Base-by-base conservation (phyloP, 2,329 filamentous ascomycete species). In the Penicillium sp. region DNA sequence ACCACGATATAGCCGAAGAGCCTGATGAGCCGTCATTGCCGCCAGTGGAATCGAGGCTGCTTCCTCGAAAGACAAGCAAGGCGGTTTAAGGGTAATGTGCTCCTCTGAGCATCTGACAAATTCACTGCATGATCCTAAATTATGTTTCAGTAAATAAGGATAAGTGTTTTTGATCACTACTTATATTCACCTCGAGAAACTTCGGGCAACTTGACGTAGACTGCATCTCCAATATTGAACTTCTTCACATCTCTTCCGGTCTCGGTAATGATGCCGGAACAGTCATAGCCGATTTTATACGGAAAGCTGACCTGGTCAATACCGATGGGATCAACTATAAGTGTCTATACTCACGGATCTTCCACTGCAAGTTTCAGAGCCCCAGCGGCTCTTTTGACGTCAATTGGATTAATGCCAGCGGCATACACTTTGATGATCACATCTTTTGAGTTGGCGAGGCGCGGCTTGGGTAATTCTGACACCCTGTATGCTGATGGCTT, bases 341-440 rank as follows among this genome's bases (percentile, higher is more conserved):
- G 37, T 40, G 16, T 40, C 2, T 39, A 18, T 24, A 40, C 67
- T 53, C 61, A 75, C 73, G 59, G 54, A 49, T 72, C 69, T 19
- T 65, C 59, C 11, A 72, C 27, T 22, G 70, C 65, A 13, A 67
- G 33, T 54, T 76, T 77, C 36, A 73, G 61, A 5, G 65, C 57
- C 0, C 77, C 76, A 11, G 66, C 66, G 2, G 76, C 78, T 52
- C 74, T 73, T 50, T 77, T 76, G 5, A 80, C 74, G 66, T 81
- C 78, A 10, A 80, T 67, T 1, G 79, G 78, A 61, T 81, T 81
- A 41, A 81, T 69, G 46, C 72, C 73, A 2, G 77, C 77, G 7
- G 78, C 78, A 53, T 78, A 69, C 5, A 80, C 76, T 46, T 61
- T 59, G 44, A 70, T 68, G 4, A 66, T 44, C 7, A 70, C 55